phyloP scores from a whole-genome alignment of 225 moss, liverwort and hornwort species.

The Anthoceros angustus region DNA sequence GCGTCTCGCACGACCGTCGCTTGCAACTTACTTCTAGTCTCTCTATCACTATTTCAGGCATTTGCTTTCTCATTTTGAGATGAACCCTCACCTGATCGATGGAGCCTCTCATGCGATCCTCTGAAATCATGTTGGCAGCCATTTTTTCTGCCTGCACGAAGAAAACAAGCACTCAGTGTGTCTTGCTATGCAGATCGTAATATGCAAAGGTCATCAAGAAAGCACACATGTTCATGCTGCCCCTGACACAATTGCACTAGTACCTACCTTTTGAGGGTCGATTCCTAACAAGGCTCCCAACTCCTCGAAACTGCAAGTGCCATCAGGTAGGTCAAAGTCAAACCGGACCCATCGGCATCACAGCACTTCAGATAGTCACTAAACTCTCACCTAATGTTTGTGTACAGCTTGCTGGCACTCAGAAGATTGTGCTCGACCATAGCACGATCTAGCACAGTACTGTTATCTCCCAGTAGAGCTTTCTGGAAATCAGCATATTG shows the following conservation, averaged over 20 bases:
- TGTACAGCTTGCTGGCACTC: slow-evolving; percentile 96
- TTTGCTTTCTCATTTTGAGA: background rate
- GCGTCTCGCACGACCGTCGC: background rate
- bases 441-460: slow-evolving; percentile 93
- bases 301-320: slow-evolving; percentile 81
- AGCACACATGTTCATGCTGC: background rate
- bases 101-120: slow-evolving; percentile 98
- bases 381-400: slow-evolving; percentile 68
- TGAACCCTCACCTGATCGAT: slow-evolving; percentile 61
- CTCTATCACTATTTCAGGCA: background rate
- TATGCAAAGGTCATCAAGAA: background rate
- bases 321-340: background rate
- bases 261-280: slow-evolving; percentile 77
- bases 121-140: slow-evolving; percentile 97
- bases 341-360: background rate
- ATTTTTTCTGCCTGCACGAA: slow-evolving; percentile 90
- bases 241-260: background rate
- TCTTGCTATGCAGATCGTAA: background rate
- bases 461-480: slow-evolving; percentile 82
- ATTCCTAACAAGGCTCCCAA: slow-evolving; percentile 91
- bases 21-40: background rate
- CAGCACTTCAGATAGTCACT: background rate
- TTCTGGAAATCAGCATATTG: slow-evolving; percentile 32
- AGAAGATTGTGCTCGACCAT: slow-evolving; percentile 99
- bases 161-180: background rate